Evolutionary conservation across 2,329 filamentous ascomycete genomes (phyloP), one percentile per base, ranked within the genome.

Genomic region (Phialophora chinensis): DNA sequence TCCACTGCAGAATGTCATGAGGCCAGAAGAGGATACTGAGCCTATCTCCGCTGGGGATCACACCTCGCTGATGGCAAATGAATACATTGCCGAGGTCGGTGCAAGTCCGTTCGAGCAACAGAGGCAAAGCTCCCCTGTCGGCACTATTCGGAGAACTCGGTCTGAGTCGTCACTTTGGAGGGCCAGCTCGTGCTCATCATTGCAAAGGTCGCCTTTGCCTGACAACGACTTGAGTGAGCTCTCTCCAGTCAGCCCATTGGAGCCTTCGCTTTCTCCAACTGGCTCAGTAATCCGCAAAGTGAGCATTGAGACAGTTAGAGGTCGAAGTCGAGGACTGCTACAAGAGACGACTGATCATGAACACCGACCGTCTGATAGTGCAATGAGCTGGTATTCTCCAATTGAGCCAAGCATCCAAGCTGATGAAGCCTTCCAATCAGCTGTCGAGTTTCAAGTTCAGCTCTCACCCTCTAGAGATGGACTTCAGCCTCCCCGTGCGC

Each of bases 51-150:
- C 49, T 11, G 60, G 59, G 25, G 63, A 71, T 29, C 60, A 67
- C 31, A 64, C 66, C 0, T 68, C 63, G 10, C n/a, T 65, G 47
- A 65, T 71, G 64, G 71, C 72, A 42, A 62, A 69, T 12, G 69
- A 72, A n/a, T 73, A 73, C 29, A 73, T 73, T 38, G 66, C 71
- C 17, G 70, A 71, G 57, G 62, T 73, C 11, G 63, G 68, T 14
- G 38, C 29, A 5, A 72, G 69, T 44, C 72, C 72, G 29, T 73
- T 65, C 44, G 63, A 56, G 33, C 56, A 60, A 20, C 35, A 25
- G 25, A 35, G 38, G 2, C 57, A 66, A 11, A 31, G 55, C 42
- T 65, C 57, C 25, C 66, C 57, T 11, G 50, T 57, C 20, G 64
- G 57, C 20, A 68, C 66, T 27, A 38, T 65, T 20, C 53, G 63